phyloP scores from a whole-genome alignment of 208 protist genomes.

The Leishmania major region DNA sequence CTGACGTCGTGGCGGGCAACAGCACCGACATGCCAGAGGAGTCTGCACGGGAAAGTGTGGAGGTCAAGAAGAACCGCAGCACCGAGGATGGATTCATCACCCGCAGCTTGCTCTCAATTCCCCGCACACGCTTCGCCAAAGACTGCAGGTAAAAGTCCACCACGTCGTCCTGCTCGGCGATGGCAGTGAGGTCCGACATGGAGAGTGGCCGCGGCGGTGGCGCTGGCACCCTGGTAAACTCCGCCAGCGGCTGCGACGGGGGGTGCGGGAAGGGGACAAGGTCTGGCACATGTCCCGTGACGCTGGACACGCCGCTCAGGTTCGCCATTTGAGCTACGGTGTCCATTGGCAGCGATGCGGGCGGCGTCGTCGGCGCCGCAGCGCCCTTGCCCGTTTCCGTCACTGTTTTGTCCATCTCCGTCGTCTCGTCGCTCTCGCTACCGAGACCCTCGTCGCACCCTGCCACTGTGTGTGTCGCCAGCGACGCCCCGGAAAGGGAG shows the following conservation, averaged over 20 bases:
- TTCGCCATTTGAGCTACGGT: no score
- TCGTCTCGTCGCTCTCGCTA: neutral
- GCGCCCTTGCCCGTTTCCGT: neutral
- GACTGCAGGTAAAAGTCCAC: slow-evolving; percentile 34
- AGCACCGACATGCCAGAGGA: neutral
- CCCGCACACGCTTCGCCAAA: slow-evolving; percentile 22
- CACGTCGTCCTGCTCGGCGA: slow-evolving; percentile 45
- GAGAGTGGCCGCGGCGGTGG: slow-evolving; percentile 15
- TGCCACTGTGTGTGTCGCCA: neutral
- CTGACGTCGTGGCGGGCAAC: slow-evolving; percentile 2
- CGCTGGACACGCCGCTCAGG: no score
- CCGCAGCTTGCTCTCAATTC: slow-evolving; percentile 35
- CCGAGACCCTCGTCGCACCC: neutral
- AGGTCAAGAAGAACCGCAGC: slow-evolving; percentile 15
- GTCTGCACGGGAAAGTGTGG: neutral
- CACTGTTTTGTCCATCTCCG: neutral
- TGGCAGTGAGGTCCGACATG: slow-evolving; percentile 31
- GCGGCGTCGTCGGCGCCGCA: neutral
- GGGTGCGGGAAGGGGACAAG: neutral
- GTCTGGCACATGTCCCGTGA: neutral
- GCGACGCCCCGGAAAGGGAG: neutral
- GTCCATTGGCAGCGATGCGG: no score
- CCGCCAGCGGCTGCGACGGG: neutral
- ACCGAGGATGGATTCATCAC: slow-evolving; percentile 32
- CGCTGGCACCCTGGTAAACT: neutral